phyloP scores from a whole-genome alignment of 2,329 filamentous ascomycete species.

The Septoria petroselini region DNA sequence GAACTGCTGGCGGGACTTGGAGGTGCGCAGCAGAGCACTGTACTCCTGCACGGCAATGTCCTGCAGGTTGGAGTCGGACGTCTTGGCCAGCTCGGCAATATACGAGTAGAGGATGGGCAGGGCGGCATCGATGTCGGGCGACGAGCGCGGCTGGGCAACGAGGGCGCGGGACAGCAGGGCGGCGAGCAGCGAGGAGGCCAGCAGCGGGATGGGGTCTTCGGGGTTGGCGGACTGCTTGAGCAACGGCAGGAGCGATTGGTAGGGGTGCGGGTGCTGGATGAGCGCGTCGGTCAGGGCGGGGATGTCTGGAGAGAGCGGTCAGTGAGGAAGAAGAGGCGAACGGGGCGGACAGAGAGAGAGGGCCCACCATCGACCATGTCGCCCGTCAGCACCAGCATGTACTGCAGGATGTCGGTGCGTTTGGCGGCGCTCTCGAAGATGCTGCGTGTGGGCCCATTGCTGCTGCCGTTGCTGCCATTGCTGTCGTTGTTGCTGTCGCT shows the following conservation, averaged over 20 bases:
- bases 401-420: slow-evolving; percentile 87
- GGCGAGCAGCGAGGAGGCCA: slow-evolving; percentile 83
- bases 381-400: slow-evolving; percentile 82
- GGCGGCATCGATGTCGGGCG: slow-evolving; percentile 65
- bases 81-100: slow-evolving; percentile 77
- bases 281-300: slow-evolving; percentile 75
- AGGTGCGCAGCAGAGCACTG: slow-evolving; percentile 76
- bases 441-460: not conserved
- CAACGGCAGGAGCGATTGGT: slow-evolving; percentile 78
- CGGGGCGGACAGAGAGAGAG: not conserved
- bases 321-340: not conserved
- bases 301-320: slow-evolving; percentile 58
- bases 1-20: slow-evolving; percentile 73
- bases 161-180: slow-evolving; percentile 68
- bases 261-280: slow-evolving; percentile 65
- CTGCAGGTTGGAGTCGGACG: slow-evolving; percentile 82
- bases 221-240: slow-evolving; percentile 79
- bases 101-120: slow-evolving; percentile 82
- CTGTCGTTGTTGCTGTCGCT: slow-evolving; percentile 56
- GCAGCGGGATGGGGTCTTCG: slow-evolving; percentile 82
- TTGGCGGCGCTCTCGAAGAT: slow-evolving; percentile 83
- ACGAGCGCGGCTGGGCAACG: slow-evolving; percentile 58
- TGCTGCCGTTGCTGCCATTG: too few species aligned
- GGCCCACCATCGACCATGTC: slow-evolving; percentile 78
- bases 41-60: slow-evolving; percentile 94